Evolutionary conservation across 2,329 filamentous ascomycete genomes (phyloP), one percentile per base, ranked within the genome.

Genomic region (Aphanocladium album): DNA sequence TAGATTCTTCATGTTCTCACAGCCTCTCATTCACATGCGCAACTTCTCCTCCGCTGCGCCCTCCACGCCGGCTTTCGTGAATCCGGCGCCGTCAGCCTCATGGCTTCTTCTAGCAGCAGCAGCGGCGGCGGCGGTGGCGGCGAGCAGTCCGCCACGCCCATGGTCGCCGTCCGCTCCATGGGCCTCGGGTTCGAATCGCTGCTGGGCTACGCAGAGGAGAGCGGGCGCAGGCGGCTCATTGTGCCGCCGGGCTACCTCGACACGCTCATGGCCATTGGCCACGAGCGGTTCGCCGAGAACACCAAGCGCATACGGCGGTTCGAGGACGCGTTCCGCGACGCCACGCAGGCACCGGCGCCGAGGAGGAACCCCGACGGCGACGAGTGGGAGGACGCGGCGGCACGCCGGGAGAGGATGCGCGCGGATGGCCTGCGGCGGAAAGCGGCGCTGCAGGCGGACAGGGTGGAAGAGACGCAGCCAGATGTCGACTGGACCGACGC

Each of bases 1-100:
- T 65, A 96, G 93, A 96, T 97, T 66, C 83, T 98, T 1, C 93
- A 98, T 67, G 81, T 98, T 47, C 82, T 96, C 67, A 87, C 91
- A 6, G 85, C 91, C 17, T 93, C 90, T 0, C 79, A 87, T 0
- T 75, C 83, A 14, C 85, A 93, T 67, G 91, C 93, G 4, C 89
- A 96, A 65, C 79, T 83, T 9, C 80, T 96, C 19, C 82, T 96
- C 16, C 81, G 86, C 12, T 90, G 89, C 49, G 93, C 90, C 1
- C 79, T 93, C 11, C 84, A 87, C 67, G 89, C 91, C 4, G 93
- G 93, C 0, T 97, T 97, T 71, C 87, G 93, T 16, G 93, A 98
- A 75, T 95, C 89, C 62, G 93, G 93, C 19, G 88, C 93, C 54
- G 81, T 96, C 61, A 90, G 88, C 68, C 71, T 91, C 51, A 73